Conservation (phyloP, 2,329 filamentous ascomycete genomes). For the Neospermospora avenae region DNA sequence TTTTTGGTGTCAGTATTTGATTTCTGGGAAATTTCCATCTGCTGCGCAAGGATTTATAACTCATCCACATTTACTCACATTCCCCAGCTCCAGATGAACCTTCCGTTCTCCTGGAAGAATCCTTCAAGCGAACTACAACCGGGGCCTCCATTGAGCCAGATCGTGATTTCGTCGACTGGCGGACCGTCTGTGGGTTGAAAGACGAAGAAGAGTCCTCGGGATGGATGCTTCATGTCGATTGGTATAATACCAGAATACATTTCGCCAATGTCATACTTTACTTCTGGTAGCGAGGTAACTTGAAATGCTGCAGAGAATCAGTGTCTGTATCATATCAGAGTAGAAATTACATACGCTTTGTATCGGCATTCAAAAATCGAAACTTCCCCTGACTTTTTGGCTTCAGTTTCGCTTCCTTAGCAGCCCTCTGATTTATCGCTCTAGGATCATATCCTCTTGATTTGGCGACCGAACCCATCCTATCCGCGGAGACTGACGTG, state of each 20-base stretch:
- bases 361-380: conserved; percentile 14
- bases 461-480: conserved; percentile 2
- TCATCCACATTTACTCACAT: no score
- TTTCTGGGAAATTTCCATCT: no score
- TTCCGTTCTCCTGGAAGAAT: conserved; percentile 38
- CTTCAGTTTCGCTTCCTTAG: neutral
- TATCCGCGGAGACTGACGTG: neutral
- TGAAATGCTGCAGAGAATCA: conserved; percentile 20
- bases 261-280: conserved; percentile 28
- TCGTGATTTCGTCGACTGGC: conserved; percentile 44
- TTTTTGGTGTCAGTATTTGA: no score
- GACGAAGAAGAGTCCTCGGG: conserved; percentile 46
- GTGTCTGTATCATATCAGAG: neutral
- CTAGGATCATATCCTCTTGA: conserved; percentile 2
- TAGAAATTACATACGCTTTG: conserved; percentile 8
- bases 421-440: conserved; percentile 1
- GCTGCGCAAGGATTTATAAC: no score
- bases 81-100: conserved; percentile 34
- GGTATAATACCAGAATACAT: conserved; percentile 43
- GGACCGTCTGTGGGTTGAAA: conserved; percentile 49
- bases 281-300: conserved; percentile 24
- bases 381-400: conserved; percentile 3
- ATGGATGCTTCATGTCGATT: conserved; percentile 45
- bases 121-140: conserved; percentile 42
- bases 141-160: conserved; percentile 50